Conservation (phyloP, 768 basidiomycete species). For the Atractiella rhizophila region DNA sequence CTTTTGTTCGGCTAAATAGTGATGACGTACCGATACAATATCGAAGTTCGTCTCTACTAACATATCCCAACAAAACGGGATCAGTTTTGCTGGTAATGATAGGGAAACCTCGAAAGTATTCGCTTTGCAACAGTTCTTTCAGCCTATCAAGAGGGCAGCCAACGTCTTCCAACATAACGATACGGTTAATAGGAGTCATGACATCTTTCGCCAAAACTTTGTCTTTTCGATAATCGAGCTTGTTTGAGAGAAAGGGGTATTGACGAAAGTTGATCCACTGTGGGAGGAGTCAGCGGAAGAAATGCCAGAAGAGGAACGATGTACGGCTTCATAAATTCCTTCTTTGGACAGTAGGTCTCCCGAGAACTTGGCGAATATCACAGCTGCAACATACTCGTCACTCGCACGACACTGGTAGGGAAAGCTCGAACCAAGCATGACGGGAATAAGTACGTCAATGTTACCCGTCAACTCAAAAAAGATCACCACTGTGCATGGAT, state of each 20-base stretch:
- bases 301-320: conserved; percentile 27
- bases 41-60: conserved; percentile 71
- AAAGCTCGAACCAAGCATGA: conserved; percentile 37
- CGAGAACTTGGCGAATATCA: conserved; percentile 75
- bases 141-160: conserved; percentile 43
- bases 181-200: conserved; percentile 10
- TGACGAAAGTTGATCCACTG: conserved; percentile 15
- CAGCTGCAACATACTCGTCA: conserved; percentile 17
- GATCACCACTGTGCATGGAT: conserved; percentile 33
- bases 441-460: conserved; percentile 46
- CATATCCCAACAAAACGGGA: conserved; percentile 51
- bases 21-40: conserved; percentile 36
- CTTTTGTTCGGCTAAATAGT: background rate
- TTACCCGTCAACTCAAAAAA: conserved; percentile 72
- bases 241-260: conserved; percentile 16
- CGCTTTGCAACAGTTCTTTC: conserved; percentile 6
- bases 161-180: conserved; percentile 59
- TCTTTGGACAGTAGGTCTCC: conserved; percentile 77
- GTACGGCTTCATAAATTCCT: conserved; percentile 85
- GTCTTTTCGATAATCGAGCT: conserved; percentile 14
- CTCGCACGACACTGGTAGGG: conserved; percentile 26
- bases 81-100: conserved; percentile 1
- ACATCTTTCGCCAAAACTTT: conserved; percentile 9
- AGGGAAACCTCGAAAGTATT: conserved; percentile 14
- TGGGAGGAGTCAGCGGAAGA: background rate